A percentile compares a stretch with the other conserved stretches of the same genome.
phyloP scores from a whole-genome alignment of 177 flowering plant genomes.

The Vitis hybrid region DNA sequence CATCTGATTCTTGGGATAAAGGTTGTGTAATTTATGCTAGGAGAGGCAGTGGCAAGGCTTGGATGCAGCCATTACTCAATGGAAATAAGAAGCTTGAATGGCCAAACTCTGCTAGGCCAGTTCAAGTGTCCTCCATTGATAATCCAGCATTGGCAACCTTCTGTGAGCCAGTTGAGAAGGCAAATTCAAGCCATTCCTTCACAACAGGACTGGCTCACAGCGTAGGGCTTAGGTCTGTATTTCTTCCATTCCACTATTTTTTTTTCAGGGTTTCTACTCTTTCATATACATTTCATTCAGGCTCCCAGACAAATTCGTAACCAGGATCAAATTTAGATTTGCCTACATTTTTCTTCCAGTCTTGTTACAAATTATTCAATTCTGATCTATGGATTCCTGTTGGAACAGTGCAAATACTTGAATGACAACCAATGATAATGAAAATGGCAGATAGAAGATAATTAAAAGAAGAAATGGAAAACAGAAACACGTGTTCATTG shows the following conservation, averaged over 20 bases:
- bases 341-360: not conserved
- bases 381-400: not conserved
- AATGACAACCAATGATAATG: no score
- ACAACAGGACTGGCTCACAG: constrained; percentile 83
- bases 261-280: not conserved
- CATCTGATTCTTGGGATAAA: constrained; percentile 61
- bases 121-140: constrained; percentile 68
- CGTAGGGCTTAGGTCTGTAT: constrained; percentile 71
- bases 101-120: constrained; percentile 58
- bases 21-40: constrained; percentile 82
- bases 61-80: constrained; percentile 74
- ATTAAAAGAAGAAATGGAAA: not conserved
- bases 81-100: constrained; percentile 34
- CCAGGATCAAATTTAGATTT: not conserved
- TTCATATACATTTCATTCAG: not conserved
- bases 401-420: no score
- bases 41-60: constrained; percentile 65
- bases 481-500: not conserved
- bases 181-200: constrained; percentile 83
- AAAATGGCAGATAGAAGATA: not conserved
- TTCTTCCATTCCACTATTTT: constrained; percentile 2
- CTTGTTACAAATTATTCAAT: not conserved
- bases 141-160: constrained; percentile 89
- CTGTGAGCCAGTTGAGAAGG: constrained; percentile 89
- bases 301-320: not conserved